Evolutionary conservation across 1,284 basidiomycete genomes (phyloP), one percentile per base, ranked within the genome.

Genomic region (Agaricales sp.): DNA sequence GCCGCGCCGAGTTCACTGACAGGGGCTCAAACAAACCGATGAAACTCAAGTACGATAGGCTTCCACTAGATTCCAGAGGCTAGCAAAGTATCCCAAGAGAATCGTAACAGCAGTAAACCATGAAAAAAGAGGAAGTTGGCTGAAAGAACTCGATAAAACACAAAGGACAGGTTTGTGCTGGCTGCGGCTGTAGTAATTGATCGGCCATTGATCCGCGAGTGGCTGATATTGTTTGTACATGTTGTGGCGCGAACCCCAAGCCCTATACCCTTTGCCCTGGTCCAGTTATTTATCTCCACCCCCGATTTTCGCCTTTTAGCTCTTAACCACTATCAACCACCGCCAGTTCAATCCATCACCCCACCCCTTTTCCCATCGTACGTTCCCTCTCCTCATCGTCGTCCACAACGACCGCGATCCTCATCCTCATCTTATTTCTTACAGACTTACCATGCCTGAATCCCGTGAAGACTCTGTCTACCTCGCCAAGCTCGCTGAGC

Each of bases 401-500:
- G 30, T 35, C 30, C 11, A 11, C 30, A 35, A 35, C n/a, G 30
- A 35, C n/a, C 30, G 8, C 30, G 30, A 43, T 19, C 8, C 41
- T 43, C 41, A 21, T 19, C 41, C 11, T 43, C 41, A 19, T 43
- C 41, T 19, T 11, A 8, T 43, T 11, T 16, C 18, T 19, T 19
- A n/a, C 11, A n/a, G n/a, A n/a, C n/a, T 21, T 11, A n/a, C 11
- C n/a, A 92, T 92, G 90, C 69, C 87, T 63, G 84, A 86, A 64
- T 78, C 83, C 65, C 91, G 92, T 67, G 92, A 94, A 82, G 92
- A 95, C 71, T 92, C 88, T 63, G 93, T 97, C 72, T 96, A 96
- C 82, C 92, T 96, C 70, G 93, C 93, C 75, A 96, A 97, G 89
- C 92, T 96, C 77, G 91, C 92, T 69, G 92, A 95, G 77, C 92